Evolutionary conservation across 148 eudicot species (phyloP), one percentile per base, ranked within the genome.

Genomic region (Vaccinium vitisidaea): DNA sequence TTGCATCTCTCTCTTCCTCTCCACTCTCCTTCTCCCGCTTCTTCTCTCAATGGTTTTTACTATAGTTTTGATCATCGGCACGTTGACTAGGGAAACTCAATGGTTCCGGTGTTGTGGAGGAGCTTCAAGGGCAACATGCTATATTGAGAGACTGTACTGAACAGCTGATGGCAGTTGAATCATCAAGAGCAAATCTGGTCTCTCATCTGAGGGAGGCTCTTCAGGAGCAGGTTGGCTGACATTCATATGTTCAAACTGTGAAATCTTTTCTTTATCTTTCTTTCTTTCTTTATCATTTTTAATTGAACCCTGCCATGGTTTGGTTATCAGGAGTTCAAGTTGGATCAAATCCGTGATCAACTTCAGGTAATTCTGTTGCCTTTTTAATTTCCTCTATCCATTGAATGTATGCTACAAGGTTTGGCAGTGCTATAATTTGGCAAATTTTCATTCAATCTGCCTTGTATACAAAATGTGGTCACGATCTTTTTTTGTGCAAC

Each of bases 121-220:
- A 97, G 86, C 89, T 94, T 69, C 92, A 93, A 90, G 98, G 92
- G 80, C 93, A 97, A 84, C 94, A 91, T 86, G 88, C 88, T 63
- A 86, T 90, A 27, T 89, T 97, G 88, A 94, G 86, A 85, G 94
- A 92, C 80, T 92, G 95, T 89, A 90, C 93, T 84, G 92, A 94
- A 80, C 95, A 95, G 84, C 91, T 97, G 56, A 86, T 88, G 16
- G 83, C 89, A n/a, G 86, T 95, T 83, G 95, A 93, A 88, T 90
- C 94, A 61, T 91, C 97, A 56, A 92, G 98, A 80, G 89, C 90
- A 74, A 95, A 86, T 86, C 98, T 97, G 54, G 91, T 97, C 43
- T 91, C 98, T 43, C 91, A 91, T 83, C 82, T 97, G 71, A 91
- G 89, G 75, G 96, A 92, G 71, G 94, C 97, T 88, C 93, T 97